A percentile compares a stretch with the other conserved stretches of the same genome.
These are phyloP conservation scores for Komagataella kurtzmanii DNA, from an alignment of 805 yeast species.

Conservation along the genomic window DNA sequence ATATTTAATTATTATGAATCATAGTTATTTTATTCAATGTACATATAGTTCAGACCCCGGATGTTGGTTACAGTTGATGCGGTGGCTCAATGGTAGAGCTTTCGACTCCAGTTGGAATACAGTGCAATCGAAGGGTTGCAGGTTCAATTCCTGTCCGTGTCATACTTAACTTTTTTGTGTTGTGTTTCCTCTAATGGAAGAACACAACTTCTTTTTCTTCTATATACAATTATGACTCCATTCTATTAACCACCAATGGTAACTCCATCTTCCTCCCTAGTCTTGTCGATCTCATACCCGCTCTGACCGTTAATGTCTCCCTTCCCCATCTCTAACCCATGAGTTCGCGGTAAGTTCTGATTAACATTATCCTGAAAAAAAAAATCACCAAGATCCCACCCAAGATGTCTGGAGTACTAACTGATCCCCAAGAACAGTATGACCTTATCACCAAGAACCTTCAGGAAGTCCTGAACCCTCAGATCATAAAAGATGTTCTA, in stretches of 20 bases:
- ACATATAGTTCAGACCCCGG: too few species aligned
- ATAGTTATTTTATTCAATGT: too few species aligned
- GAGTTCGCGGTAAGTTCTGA: background rate
- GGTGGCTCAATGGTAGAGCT: conserved; percentile 74
- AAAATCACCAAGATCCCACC: background rate
- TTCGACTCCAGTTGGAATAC: conserved; percentile 49
- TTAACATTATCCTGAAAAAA: background rate
- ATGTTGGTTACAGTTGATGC: conserved; percentile 1
- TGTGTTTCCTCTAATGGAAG: background rate
- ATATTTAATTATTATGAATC: too few species aligned
- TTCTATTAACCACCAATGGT: too few species aligned
- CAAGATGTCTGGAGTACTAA: conserved; percentile 4
- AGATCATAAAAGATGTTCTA: conserved; percentile 72
- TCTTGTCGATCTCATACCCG: too few species aligned
- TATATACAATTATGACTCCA: too few species aligned
- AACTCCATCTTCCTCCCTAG: too few species aligned
- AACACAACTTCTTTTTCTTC: background rate
- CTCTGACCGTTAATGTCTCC: background rate
- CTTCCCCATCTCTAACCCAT: background rate
- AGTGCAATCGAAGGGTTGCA: conserved; percentile 67
- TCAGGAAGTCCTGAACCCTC: conserved; percentile 84
- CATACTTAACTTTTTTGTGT: conserved; percentile 26
- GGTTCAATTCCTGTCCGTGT: conserved; percentile 83
- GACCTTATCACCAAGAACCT: conserved; percentile 70
- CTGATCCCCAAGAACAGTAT: conserved; percentile 51